Evolutionary conservation across 768 basidiomycete genomes (phyloP).

Genomic region (Mycena polygramma): DNA sequence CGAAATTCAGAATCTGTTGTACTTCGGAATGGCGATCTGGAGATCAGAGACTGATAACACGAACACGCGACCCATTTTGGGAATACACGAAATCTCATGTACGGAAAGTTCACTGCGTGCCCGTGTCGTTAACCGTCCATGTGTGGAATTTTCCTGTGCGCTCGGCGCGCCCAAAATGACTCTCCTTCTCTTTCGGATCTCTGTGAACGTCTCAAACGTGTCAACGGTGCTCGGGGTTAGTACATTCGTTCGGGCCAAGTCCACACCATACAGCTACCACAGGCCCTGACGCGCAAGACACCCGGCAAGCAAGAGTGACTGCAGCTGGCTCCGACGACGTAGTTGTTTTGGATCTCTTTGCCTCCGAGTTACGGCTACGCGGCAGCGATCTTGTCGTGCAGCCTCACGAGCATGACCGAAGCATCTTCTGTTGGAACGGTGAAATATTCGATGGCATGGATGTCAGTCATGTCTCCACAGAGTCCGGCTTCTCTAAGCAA

Average conservation of each 20-base stretch:
- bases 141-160: slow-evolving; percentile 79
- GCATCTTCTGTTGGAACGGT: slow-evolving; percentile 89
- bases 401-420: slow-evolving; percentile 71
- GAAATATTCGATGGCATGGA: slow-evolving; percentile 89
- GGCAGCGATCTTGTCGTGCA: slow-evolving; percentile 72
- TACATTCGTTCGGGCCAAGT: slow-evolving; percentile 19
- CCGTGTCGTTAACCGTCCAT: slow-evolving; percentile 48
- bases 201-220: slow-evolving; percentile 53
- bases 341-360: slow-evolving; percentile 67
- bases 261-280: slow-evolving; percentile 18
- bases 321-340: slow-evolving; percentile 17
- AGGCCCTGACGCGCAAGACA: slow-evolving; percentile 78
- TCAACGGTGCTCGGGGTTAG: slow-evolving; percentile 74
- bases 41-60: too few species aligned
- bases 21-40: neutral
- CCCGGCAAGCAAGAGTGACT: slow-evolving; percentile 41
- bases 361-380: slow-evolving; percentile 82
- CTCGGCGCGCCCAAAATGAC: slow-evolving; percentile 42
- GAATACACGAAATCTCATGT: slow-evolving; percentile 60
- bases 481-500: neutral
- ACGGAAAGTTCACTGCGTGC: slow-evolving; percentile 58
- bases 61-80: slow-evolving; percentile 13
- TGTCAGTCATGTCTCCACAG: slow-evolving; percentile 53
- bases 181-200: slow-evolving; percentile 44
- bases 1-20: slow-evolving; percentile 21